A percentile compares a stretch with the other conserved stretches of the same genome.
Conservation (phyloP, 1,284 basidiomycete genomes). For the Tilletia setariae region DNA sequence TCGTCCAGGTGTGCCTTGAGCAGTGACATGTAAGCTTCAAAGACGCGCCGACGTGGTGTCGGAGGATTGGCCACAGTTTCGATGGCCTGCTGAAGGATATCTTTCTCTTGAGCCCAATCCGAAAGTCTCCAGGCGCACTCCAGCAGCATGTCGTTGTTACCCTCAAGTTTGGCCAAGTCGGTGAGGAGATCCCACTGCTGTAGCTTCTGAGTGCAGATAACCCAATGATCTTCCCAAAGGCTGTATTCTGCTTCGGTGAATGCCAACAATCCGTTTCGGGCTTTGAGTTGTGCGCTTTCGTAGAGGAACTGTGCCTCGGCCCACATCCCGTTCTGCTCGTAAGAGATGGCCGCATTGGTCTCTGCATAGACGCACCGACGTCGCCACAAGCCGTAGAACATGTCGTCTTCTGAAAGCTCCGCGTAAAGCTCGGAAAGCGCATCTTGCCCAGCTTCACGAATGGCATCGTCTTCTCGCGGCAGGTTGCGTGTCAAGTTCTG, state of each 20-base stretch:
- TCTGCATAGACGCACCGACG: conserved; percentile 81
- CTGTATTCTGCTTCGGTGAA: conserved; percentile 96
- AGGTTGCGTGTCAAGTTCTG: conserved; percentile 67
- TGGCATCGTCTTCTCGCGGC: conserved; percentile 67
- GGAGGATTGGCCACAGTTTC: conserved; percentile 75
- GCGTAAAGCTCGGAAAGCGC: conserved; percentile 93
- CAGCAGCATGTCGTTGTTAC: conserved; percentile 84
- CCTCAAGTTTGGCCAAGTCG: conserved; percentile 77
- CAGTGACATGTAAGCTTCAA: conserved; percentile 89
- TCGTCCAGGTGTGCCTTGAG: conserved; percentile 59
- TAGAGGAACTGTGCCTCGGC: conserved; percentile 84
- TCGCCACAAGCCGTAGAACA: conserved; percentile 96
- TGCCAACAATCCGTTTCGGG: conserved; percentile 75
- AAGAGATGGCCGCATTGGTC: conserved; percentile 86
- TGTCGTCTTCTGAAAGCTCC: conserved; percentile 91
- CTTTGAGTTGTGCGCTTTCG: conserved; percentile 84
- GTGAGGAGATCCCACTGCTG: conserved; percentile 90
- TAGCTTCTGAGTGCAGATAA: conserved; percentile 88
- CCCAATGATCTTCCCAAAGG: conserved; percentile 99
- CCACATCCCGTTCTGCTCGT: conserved; percentile 98
- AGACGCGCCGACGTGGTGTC: conserved; percentile 89
- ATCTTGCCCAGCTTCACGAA: conserved; percentile 82
- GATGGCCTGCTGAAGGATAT: conserved; percentile 80
- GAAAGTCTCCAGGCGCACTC: conserved; percentile 94
- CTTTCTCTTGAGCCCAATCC: conserved; percentile 77